phyloP scores from a whole-genome alignment of 305 asterid genomes.

The Fraxinus greggii region DNA sequence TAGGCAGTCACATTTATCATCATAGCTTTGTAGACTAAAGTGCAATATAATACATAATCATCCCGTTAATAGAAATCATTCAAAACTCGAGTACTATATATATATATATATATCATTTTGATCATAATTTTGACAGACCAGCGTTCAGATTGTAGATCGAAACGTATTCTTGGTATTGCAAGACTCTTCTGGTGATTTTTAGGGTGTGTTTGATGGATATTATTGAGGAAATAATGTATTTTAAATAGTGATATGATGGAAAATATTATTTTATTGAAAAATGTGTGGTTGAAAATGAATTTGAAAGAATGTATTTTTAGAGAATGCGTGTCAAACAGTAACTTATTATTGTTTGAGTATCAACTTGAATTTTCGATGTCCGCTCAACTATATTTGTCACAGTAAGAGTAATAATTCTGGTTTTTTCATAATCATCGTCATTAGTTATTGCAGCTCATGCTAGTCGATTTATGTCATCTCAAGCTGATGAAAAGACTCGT shows the following conservation, averaged over 20 bases:
- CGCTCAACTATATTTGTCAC: neutral
- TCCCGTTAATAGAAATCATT: neutral
- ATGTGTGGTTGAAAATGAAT: too few relatives aligned
- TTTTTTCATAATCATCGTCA: neutral
- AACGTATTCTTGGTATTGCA: neutral
- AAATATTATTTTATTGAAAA: too few relatives aligned
- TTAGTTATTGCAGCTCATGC: constrained; percentile 56
- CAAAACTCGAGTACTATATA: neutral
- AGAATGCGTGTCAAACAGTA: too few relatives aligned
- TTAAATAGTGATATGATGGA: too few relatives aligned
- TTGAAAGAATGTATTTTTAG: too few relatives aligned
- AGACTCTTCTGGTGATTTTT: neutral
- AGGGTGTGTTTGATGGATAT: too few relatives aligned
- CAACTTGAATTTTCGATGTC: neutral
- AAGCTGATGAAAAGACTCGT: constrained; percentile 92
- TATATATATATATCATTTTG: neutral
- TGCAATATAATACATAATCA: neutral
- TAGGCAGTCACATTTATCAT: neutral
- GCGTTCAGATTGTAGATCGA: constrained; percentile 13
- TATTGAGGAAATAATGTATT: too few relatives aligned
- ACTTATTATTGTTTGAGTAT: neutral
- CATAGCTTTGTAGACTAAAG: neutral
- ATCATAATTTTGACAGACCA: neutral
- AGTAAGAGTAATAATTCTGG: neutral
- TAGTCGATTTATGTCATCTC: constrained; percentile 87